These are phyloP conservation scores for Leucosporidium creatinivorum DNA, from an alignment of 768 basidiomycete genomes.

Conservation along the genomic window DNA sequence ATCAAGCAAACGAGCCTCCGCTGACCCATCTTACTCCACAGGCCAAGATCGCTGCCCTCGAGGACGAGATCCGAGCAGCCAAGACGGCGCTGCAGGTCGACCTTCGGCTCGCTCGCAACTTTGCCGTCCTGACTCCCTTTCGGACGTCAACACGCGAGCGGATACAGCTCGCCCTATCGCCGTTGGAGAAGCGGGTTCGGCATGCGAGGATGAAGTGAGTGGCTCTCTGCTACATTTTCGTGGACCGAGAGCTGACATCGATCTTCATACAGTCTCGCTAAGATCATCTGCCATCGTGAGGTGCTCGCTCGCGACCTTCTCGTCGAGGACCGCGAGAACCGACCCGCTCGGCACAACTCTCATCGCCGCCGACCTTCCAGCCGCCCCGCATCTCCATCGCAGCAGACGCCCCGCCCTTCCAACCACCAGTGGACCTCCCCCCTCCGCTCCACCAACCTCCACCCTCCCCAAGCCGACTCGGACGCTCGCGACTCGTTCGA, in stretches of 20 bases:
- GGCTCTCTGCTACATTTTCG: too few relatives aligned
- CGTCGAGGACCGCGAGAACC: slow-evolving; percentile 33
- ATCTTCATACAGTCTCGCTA: slow-evolving; percentile 47
- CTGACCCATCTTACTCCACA: slow-evolving; percentile 42
- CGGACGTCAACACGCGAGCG: slow-evolving; percentile 73
- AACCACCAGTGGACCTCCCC: neutral
- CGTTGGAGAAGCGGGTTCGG: slow-evolving; percentile 58
- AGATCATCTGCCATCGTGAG: slow-evolving; percentile 64
- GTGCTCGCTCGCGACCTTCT: slow-evolving; percentile 68
- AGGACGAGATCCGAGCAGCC: slow-evolving; percentile 51
- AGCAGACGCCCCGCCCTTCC: neutral
- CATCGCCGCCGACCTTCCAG: slow-evolving; percentile 8
- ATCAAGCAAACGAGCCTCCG: neutral
- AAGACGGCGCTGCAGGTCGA: slow-evolving; percentile 60
- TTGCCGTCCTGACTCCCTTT: slow-evolving; percentile 80
- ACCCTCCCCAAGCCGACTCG: slow-evolving; percentile 6
- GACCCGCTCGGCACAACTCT: slow-evolving; percentile 18
- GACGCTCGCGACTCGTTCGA: slow-evolving; percentile 25
- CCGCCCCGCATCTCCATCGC: neutral
- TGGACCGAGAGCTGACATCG: neutral
- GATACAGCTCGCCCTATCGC: slow-evolving; percentile 56
- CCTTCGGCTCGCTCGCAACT: slow-evolving; percentile 67
- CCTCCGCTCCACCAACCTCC: neutral
- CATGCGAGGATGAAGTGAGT: slow-evolving; percentile 28
- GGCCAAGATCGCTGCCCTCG: slow-evolving; percentile 59